Base-by-base conservation (phyloP, 768 basidiomycete species). In the Gloeostereum incarnatum region DNA sequence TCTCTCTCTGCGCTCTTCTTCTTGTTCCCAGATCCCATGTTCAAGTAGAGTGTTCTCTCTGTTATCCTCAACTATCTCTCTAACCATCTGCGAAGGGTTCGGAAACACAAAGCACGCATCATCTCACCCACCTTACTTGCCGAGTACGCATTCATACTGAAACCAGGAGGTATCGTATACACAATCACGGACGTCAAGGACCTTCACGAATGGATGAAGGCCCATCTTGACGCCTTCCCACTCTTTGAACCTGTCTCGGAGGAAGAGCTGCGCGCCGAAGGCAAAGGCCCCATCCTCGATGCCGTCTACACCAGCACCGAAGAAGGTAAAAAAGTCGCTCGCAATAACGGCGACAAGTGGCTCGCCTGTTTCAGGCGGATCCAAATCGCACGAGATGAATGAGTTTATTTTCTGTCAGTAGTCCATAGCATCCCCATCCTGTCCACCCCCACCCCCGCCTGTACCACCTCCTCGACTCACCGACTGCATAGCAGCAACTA, bases 41-140 rank as follows among this genome's bases (percentile, higher is more conserved):
- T 99, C 75, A 98, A 99, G 59, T 71, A 76, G 6, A n/a, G n/a
- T n/a, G n/a, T n/a, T 45, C 69, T 99, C 25, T 81, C 85, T 14
- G 81, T 93, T 34, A 69, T 99, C 35, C 98, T 99, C 65, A 97
- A 98, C 68, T 75, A 97, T 42, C 98, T 98, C 62, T 96, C 96
- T 30, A 96, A 99, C 59, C 96, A 96, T 0, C 96, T 98, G 58
- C 98, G 98, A 74, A 98, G 98, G 59, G 71, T 76, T 6, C 81
- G 93, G 50, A 99, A 99, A 59, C 94, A 98, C 69, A 99, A 99
- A 65, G 94, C 94, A 2, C 82, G 96, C 53, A 98, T 98, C 56
- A 93, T 98, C 54, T 96, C 93, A 37, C 87, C 91, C 5, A 93
- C 94, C n/a, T 72, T 99, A 21, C 73, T 98, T 14, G 92, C 96